Conservation (phyloP, 208 protist species). For the Wallacemonas rigidus region DNA sequence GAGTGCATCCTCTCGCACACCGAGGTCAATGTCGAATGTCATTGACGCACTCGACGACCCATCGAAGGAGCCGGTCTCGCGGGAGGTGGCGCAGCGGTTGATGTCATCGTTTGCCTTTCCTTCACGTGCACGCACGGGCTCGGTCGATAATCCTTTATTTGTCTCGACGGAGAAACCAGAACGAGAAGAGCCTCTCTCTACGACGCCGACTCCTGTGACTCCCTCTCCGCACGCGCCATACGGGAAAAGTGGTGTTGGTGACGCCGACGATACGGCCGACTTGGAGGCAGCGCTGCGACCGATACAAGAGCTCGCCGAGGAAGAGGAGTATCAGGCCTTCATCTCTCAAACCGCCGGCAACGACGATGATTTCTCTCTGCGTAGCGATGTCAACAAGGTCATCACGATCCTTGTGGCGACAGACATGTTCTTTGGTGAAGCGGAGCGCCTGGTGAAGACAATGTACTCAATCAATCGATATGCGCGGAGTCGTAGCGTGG, state of each 20-base stretch:
- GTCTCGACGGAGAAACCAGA: neutral
- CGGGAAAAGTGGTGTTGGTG: neutral
- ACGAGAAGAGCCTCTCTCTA: too few species aligned
- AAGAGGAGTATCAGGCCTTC: slow-evolving; percentile 29
- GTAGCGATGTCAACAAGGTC: slow-evolving; percentile 60
- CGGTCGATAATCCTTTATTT: neutral
- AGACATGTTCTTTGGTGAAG: slow-evolving; percentile 59
- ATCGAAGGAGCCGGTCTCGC: slow-evolving; percentile 12
- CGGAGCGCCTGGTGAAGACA: slow-evolving; percentile 47
- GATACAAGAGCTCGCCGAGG: slow-evolving; percentile 26
- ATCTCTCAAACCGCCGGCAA: slow-evolving; percentile 24
- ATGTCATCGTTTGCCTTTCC: slow-evolving; percentile 13
- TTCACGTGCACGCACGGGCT: neutral
- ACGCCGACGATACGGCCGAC: neutral
- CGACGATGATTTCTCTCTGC: slow-evolving; percentile 40
- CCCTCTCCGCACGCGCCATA: neutral
- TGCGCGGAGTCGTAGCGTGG: slow-evolving; percentile 31
- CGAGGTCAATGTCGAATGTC: neutral
- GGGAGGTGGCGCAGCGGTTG: slow-evolving; percentile 8
- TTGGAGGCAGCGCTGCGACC: slow-evolving; percentile 21
- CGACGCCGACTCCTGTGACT: neutral
- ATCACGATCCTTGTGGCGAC: slow-evolving; percentile 61
- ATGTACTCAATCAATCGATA: slow-evolving; percentile 59
- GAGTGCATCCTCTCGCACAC: neutral
- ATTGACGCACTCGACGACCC: slow-evolving; percentile 15